Conservation (phyloP, 768 basidiomycete species). For the Cystobasidium ongulense region DNA sequence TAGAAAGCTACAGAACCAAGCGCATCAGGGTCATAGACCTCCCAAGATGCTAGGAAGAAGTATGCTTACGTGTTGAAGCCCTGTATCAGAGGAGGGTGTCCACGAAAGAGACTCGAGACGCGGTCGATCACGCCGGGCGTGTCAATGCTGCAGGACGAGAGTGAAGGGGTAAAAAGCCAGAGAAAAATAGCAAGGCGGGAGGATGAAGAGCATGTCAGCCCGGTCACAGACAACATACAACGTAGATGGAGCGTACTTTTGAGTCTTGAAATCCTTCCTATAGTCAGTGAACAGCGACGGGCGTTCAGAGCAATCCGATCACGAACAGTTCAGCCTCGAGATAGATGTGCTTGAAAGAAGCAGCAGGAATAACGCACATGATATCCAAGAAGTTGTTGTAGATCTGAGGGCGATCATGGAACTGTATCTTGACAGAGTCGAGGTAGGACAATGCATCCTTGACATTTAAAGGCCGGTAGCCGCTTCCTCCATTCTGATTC, state of each 20-base stretch:
- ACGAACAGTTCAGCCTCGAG: neutral
- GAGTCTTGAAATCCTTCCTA: conserved; percentile 90
- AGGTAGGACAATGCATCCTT: conserved; percentile 44
- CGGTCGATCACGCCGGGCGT: conserved; percentile 95
- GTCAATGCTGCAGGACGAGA: conserved; percentile 63
- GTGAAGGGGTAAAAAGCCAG: neutral
- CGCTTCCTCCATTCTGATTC: neutral
- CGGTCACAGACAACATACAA: neutral
- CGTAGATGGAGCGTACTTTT: conserved; percentile 46
- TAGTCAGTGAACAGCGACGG: neutral
- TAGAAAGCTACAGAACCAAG: conserved; percentile 58
- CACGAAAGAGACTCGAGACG: conserved; percentile 83
- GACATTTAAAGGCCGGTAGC: conserved; percentile 23
- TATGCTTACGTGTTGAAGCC: conserved; percentile 62
- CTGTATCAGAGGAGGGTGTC: conserved; percentile 82
- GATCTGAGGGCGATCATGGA: conserved; percentile 39
- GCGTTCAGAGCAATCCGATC: conserved; percentile 3
- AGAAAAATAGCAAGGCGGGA: conserved; percentile 34
- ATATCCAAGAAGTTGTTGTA: conserved; percentile 53
- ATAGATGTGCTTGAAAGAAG: neutral
- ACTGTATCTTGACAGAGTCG: conserved; percentile 43
- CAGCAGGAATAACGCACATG: conserved; percentile 51
- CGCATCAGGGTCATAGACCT: neutral
- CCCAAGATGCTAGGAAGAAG: neutral
- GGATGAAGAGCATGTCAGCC: neutral